Evolutionary conservation across 306 rosid species (phyloP).

Genomic region (Bauhinia variegata): DNA sequence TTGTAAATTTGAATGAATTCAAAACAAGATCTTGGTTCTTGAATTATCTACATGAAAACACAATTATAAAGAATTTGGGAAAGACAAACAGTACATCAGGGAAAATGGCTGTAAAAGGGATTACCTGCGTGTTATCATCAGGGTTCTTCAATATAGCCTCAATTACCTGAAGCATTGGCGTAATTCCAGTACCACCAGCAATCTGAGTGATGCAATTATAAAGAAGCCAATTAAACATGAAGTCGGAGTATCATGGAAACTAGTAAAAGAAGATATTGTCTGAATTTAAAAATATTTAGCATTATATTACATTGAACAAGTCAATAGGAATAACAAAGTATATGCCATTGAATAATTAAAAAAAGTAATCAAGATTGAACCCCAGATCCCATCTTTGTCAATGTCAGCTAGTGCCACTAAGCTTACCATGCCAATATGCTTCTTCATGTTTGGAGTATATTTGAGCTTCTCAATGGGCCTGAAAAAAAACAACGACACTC

Average conservation of each 20-base stretch:
- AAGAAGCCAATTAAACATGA: background rate
- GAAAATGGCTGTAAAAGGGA: background rate
- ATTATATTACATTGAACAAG: conserved; percentile 11
- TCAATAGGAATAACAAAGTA: conserved; percentile 15
- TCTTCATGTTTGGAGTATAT: conserved; percentile 94
- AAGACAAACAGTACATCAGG: conserved; percentile 25
- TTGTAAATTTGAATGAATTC: background rate
- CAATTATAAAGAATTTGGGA: conserved; percentile 15
- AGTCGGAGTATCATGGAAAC: conserved; percentile 11
- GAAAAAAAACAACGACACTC: conserved; percentile 42
- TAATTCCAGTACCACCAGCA: conserved; percentile 97
- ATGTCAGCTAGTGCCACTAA: conserved; percentile 10
- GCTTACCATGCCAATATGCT: conserved; percentile 95
- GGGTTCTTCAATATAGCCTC: conserved; percentile 95
- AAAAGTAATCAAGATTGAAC: conserved; percentile 7
- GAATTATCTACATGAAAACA: conserved; percentile 12
- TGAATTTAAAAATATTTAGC: conserved; percentile 14
- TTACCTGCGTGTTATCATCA: conserved; percentile 86
- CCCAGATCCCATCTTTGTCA: conserved; percentile 22
- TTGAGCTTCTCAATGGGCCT: conserved; percentile 93
- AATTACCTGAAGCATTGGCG: conserved; percentile 97
- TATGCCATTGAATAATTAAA: conserved; percentile 21
- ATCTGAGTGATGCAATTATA: conserved; percentile 53
- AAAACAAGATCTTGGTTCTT: conserved; percentile 11
- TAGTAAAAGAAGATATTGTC: conserved; percentile 26